Percentiles rank a stretch among this genome's conserved stretches.
Conservation (phyloP, 148 eudicot genomes). For the Rhododendron henanense region DNA sequence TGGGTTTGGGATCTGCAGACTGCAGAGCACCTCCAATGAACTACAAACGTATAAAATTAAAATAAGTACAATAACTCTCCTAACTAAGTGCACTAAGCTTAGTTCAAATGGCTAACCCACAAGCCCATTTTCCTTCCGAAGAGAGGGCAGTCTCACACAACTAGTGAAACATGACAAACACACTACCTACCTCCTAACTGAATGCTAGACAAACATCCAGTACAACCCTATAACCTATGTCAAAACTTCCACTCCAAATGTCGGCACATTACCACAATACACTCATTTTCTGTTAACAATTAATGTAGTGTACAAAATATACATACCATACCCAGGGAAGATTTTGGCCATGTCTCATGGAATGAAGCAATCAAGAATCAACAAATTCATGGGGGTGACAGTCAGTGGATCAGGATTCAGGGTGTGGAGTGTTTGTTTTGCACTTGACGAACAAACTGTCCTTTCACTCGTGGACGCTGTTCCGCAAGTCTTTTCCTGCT, state of each 20-base stretch:
- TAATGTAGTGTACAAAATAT: neutral
- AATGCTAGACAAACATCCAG: neutral
- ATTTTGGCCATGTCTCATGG: neutral
- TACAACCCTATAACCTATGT: neutral
- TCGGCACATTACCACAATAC: neutral
- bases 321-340: neutral
- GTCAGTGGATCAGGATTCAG: neutral
- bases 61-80: neutral
- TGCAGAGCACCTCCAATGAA: constrained; percentile 3
- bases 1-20: neutral
- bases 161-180: neutral
- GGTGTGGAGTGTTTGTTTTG: constrained; percentile 43
- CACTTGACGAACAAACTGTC: constrained; percentile 90
- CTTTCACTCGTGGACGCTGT: constrained; percentile 89
- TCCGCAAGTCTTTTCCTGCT: constrained; percentile 92
- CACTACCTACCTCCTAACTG: neutral
- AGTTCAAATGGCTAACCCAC: neutral
- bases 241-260: neutral
- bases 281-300: neutral
- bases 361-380: neutral
- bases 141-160: neutral
- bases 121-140: neutral
- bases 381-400: neutral
- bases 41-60: neutral
- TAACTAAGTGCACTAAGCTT: neutral